Conservation (phyloP, 495 filamentous ascomycete species). For the Cryomyces minteri region DNA sequence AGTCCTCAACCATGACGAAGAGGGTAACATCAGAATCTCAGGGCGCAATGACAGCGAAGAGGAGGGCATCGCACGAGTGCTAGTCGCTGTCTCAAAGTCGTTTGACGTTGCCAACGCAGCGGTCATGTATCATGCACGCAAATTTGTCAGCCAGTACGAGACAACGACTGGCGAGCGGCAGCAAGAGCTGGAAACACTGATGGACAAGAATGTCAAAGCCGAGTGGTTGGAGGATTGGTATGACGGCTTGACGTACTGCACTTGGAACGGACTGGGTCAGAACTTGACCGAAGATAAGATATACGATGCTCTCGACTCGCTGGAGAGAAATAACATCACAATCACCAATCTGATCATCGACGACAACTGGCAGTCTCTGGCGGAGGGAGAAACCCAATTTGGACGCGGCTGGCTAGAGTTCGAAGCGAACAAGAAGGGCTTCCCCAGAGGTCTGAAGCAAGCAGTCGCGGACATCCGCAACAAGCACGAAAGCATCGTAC, state of each 20-base stretch:
- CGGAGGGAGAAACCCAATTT: slow-evolving; percentile 30
- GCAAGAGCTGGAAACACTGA: slow-evolving; percentile 21
- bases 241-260: slow-evolving; percentile 70
- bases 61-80: slow-evolving; percentile 35
- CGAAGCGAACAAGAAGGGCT: slow-evolving; percentile 64
- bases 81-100: slow-evolving; percentile 53
- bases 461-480: slow-evolving; percentile 48
- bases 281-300: slow-evolving; percentile 65
- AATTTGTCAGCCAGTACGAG: slow-evolving; percentile 30
- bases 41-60: slow-evolving; percentile 48
- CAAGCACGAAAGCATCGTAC: slow-evolving; percentile 51
- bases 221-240: slow-evolving; percentile 80
- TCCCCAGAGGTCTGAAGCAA: slow-evolving; percentile 59
- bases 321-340: slow-evolving; percentile 54
- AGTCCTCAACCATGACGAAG: slow-evolving; percentile 42
- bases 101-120: slow-evolving; percentile 67
- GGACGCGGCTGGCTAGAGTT: slow-evolving; percentile 45
- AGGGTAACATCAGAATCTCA: slow-evolving; percentile 48
- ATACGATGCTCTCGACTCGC: slow-evolving; percentile 46
- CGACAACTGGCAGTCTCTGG: slow-evolving; percentile 85
- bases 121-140: slow-evolving; percentile 71
- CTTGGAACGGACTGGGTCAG: slow-evolving; percentile 87
- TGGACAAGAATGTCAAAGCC: slow-evolving; percentile 30
- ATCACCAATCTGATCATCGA: slow-evolving; percentile 80
- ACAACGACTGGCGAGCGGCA: slow-evolving; percentile 12